Percentiles rank a stretch among this genome's conserved stretches.
phyloP scores from a whole-genome alignment of 176 grass and related monocot genomes.

The Triticum dicoccoides region DNA sequence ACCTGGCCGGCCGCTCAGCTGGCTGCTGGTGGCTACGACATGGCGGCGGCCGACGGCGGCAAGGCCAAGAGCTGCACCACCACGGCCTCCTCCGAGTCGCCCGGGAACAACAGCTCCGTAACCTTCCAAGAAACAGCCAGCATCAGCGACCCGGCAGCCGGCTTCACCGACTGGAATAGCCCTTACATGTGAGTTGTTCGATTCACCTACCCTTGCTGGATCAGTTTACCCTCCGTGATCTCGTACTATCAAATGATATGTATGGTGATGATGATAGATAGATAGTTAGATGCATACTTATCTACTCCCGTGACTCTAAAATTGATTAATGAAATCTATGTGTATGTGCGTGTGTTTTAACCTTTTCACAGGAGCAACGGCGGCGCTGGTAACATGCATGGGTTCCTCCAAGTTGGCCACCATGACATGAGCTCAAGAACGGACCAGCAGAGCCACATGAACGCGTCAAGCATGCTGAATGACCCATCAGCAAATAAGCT shows the following conservation, averaged over 20 bases:
- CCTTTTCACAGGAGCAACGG: constrained; percentile 17
- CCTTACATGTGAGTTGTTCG: constrained; percentile 43
- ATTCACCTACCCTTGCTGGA: neutral
- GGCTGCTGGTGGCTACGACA: constrained; percentile 26
- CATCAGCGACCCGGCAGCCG: constrained; percentile 5
- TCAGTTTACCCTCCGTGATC: neutral
- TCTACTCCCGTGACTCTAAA: neutral
- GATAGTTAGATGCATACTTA: neutral
- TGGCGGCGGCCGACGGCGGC: constrained; percentile 16
- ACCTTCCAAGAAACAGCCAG: constrained; percentile 48
- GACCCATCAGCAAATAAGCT: constrained; percentile 38
- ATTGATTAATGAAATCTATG: neutral
- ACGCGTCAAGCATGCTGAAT: constrained; percentile 23
- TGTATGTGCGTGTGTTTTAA: neutral
- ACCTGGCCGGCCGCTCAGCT: constrained; percentile 32
- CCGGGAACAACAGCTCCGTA: constrained; percentile 49
- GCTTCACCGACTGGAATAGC: constrained; percentile 44
- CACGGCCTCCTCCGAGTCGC: constrained; percentile 52
- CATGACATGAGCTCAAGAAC: constrained; percentile 55
- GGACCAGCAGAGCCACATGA: constrained; percentile 15
- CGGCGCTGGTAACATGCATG: constrained; percentile 25
- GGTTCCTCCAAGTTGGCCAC: constrained; percentile 45
- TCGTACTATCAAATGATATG: neutral
- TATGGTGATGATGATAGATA: neutral
- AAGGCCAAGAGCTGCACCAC: constrained; percentile 39